phyloP scores from a whole-genome alignment of 352 stramenopile species.

The Phytophthora nicotianae region DNA sequence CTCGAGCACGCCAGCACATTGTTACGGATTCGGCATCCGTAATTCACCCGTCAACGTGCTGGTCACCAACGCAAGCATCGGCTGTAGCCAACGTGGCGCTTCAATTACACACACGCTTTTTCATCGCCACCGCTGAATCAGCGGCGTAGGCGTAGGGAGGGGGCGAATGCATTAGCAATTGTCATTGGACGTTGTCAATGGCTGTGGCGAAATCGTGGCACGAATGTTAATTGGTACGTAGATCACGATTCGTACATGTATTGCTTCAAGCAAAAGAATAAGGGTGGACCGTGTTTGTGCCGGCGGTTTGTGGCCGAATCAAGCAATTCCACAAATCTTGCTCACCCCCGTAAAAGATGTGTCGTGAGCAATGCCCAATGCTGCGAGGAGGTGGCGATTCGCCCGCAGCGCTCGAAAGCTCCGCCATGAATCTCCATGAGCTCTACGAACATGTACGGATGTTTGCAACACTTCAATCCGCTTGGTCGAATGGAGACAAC shows the following conservation, averaged over 20 bases:
- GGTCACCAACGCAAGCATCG: background rate
- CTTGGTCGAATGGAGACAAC: background rate
- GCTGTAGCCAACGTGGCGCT: background rate
- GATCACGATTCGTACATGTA: background rate
- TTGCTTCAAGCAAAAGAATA: slow-evolving; percentile 4
- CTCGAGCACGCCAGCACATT: slow-evolving; percentile 9
- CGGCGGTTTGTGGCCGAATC: slow-evolving; percentile 27
- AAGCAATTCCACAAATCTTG: slow-evolving; percentile 19
- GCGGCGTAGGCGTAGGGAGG: no score
- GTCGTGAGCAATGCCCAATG: slow-evolving; percentile 1
- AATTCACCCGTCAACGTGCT: background rate
- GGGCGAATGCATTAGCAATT: no score
- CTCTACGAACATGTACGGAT: background rate
- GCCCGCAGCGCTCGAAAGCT: background rate
- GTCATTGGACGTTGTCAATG: no score
- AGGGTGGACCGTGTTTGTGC: slow-evolving; percentile 34
- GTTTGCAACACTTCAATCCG: background rate
- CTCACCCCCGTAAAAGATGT: slow-evolving; percentile 26
- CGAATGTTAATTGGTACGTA: background rate
- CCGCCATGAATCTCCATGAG: background rate
- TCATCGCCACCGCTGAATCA: background rate
- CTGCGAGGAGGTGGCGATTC: background rate
- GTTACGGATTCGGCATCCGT: background rate
- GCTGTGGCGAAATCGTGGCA: no score
- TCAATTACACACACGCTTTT: background rate